A percentile compares a stretch with the other conserved stretches of the same genome.
These are phyloP conservation scores for Mytilinidion resinicola DNA, from an alignment of 495 filamentous ascomycete genomes.

Conservation along the genomic window DNA sequence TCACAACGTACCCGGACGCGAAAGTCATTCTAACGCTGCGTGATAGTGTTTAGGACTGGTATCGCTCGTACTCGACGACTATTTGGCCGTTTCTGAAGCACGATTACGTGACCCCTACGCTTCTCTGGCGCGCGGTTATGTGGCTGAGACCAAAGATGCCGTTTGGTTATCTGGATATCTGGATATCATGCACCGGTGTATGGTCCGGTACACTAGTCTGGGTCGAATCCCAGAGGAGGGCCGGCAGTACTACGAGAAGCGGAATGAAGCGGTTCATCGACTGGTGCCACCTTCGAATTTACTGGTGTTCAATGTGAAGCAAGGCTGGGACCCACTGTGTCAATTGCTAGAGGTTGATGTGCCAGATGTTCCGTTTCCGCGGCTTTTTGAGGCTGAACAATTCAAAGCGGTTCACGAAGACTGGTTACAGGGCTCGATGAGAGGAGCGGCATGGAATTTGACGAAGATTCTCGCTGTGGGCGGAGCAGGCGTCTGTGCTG, in stretches of 20 bases:
- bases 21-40: conserved; percentile 42
- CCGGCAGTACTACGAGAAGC: conserved; percentile 7
- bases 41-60: conserved; percentile 40
- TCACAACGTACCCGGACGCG: conserved; percentile 43
- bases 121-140: no score
- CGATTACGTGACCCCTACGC: no score
- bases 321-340: conserved; percentile 16
- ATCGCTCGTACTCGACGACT: not conserved
- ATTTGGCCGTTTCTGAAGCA: no score
- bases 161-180: not conserved
- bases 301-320: conserved; percentile 10
- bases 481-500: no score
- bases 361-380: not conserved
- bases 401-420: no score
- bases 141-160: no score
- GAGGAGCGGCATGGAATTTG: no score
- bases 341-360: conserved; percentile 14
- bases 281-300: conserved; percentile 7
- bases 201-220: conserved; percentile 8
- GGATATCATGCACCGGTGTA: conserved; percentile 4
- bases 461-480: no score
- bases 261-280: conserved; percentile 6
- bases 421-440: no score
- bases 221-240: conserved; percentile 4
- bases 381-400: no score